Evolutionary conservation across 805 yeast genomes (phyloP).

Genomic region (Saturnispora galanensis): DNA sequence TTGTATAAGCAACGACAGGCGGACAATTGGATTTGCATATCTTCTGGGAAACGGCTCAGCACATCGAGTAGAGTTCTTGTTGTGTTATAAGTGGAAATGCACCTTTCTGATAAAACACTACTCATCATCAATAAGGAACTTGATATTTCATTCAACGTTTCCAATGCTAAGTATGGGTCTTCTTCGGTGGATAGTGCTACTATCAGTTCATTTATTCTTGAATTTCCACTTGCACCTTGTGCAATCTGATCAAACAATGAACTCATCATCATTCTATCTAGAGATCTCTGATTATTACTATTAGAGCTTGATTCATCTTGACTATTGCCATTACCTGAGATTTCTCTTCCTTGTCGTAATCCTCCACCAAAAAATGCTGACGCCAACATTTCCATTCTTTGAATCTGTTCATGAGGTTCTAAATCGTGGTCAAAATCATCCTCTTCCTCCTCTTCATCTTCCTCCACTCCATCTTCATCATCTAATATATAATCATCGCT

Average conservation of each 20-base stretch:
- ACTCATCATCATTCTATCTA: constrained; percentile 22
- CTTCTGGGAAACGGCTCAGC: constrained; percentile 49
- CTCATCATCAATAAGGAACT: constrained; percentile 57
- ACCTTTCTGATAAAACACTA: constrained; percentile 50
- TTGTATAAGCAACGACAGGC: constrained; percentile 81
- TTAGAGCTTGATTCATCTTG: background rate
- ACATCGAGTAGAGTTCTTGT: constrained; percentile 46
- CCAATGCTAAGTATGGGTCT: constrained; percentile 53
- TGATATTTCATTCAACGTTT: constrained; percentile 54
- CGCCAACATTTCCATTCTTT: constrained; percentile 11
- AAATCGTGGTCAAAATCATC: constrained; percentile 20
- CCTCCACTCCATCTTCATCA: constrained; percentile 12
- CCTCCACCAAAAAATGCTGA: constrained; percentile 6
- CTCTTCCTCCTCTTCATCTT: constrained; percentile 12
- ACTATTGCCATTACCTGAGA: too few species aligned
- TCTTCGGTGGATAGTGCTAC: constrained; percentile 34
- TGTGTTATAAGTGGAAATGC: constrained; percentile 50
- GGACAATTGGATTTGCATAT: constrained; percentile 71
- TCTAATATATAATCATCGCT: constrained; percentile 5
- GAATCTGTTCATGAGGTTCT: constrained; percentile 16
- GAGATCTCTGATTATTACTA: background rate
- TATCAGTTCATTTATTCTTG: constrained; percentile 24
- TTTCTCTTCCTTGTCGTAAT: background rate
- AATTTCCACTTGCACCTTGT: constrained; percentile 9
- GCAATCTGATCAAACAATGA: constrained; percentile 23